Evolutionary conservation across 2,329 filamentous ascomycete genomes (phyloP).

Genomic region (Elsinoe necatrix): DNA sequence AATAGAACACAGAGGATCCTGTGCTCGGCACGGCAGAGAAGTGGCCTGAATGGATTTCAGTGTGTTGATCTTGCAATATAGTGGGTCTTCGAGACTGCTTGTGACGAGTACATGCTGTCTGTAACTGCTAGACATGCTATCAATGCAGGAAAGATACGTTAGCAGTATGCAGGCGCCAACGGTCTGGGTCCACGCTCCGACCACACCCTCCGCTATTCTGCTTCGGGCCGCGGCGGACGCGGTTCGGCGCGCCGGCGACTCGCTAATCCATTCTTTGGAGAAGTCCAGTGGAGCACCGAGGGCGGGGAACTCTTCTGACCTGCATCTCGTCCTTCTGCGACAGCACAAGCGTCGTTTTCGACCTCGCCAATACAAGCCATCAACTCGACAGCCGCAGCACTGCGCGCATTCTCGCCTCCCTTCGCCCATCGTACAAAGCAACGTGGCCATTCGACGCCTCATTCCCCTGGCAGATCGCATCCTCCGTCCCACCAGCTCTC

Average conservation of each 20-base stretch:
- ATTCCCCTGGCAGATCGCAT: conserved; percentile 1
- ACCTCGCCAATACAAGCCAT: neutral
- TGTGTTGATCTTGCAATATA: neutral
- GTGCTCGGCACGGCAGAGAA: neutral
- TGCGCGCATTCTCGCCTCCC: neutral
- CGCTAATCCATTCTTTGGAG: neutral
- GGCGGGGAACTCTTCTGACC: conserved; percentile 5
- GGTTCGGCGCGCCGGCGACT: conserved; percentile 4
- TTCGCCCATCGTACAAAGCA: neutral
- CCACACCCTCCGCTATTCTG: neutral
- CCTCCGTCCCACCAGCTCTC: neutral
- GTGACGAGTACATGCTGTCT: conserved; percentile 3
- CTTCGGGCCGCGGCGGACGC: neutral
- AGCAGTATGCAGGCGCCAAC: conserved; percentile 2
- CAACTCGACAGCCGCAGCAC: neutral
- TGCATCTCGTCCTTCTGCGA: conserved; percentile 6
- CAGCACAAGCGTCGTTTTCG: conserved; percentile 2
- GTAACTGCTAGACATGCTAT: neutral
- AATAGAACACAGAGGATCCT: neutral
- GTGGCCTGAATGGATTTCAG: neutral
- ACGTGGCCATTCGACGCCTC: neutral
- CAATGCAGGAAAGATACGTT: neutral
- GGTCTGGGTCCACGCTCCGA: conserved; percentile 1
- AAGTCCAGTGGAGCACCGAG: conserved; percentile 4
- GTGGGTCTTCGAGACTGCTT: neutral